Evolutionary conservation across 768 basidiomycete species (phyloP).

Genomic region (Mycena pura): DNA sequence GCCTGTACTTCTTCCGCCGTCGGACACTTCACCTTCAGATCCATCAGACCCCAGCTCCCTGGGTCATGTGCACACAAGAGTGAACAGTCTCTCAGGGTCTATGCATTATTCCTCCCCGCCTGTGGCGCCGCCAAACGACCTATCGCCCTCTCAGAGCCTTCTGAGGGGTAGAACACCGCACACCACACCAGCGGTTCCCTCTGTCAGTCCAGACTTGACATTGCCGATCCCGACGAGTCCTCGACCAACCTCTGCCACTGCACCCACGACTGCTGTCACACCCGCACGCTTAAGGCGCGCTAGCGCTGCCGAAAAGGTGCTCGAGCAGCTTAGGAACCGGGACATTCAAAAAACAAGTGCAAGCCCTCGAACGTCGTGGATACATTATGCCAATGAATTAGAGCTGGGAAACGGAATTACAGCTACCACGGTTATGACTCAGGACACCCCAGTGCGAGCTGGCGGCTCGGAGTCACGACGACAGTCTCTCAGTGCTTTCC

Average conservation of each 20-base stretch:
- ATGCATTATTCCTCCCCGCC: slow-evolving; percentile 32
- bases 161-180: slow-evolving; percentile 38
- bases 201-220: slow-evolving; percentile 33
- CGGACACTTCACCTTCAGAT: slow-evolving; percentile 29
- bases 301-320: slow-evolving; percentile 72
- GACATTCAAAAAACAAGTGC: slow-evolving; percentile 56
- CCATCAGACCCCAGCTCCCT: slow-evolving; percentile 22
- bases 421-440: slow-evolving; percentile 17
- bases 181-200: slow-evolving; percentile 30
- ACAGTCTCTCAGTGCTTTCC: slow-evolving; percentile 45
- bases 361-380: slow-evolving; percentile 50
- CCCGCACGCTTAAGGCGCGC: slow-evolving; percentile 51
- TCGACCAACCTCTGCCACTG: slow-evolving; percentile 19
- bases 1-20: slow-evolving; percentile 69
- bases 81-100: slow-evolving; percentile 44
- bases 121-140: slow-evolving; percentile 26
- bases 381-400: slow-evolving; percentile 47
- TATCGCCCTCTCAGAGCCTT: slow-evolving; percentile 27
- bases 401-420: slow-evolving; percentile 26
- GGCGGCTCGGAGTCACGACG: slow-evolving; percentile 44
- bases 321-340: slow-evolving; percentile 67
- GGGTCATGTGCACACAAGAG: slow-evolving; percentile 43
- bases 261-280: slow-evolving; percentile 24
- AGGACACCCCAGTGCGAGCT: slow-evolving; percentile 19
- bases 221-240: slow-evolving; percentile 18